phyloP scores from a whole-genome alignment of 129 eudicot species.

The Gnaphalium uliginosum region DNA sequence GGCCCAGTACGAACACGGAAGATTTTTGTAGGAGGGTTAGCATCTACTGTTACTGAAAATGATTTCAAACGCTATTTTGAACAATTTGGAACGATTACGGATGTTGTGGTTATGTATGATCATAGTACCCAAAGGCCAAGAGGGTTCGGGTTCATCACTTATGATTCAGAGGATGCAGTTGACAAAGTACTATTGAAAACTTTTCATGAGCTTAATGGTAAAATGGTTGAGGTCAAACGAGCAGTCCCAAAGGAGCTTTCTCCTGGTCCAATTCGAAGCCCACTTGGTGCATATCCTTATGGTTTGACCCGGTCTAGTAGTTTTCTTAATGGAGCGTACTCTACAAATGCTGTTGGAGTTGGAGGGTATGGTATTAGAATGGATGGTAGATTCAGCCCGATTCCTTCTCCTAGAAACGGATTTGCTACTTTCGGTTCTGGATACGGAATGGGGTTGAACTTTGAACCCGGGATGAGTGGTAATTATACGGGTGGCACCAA shows the following conservation, averaged over 20 bases:
- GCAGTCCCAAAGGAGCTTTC: conserved; percentile 70
- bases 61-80: conserved; percentile 59
- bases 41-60: conserved; percentile 57
- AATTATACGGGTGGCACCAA: conserved; percentile 41
- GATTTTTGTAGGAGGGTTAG: conserved; percentile 67
- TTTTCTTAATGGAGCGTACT: conserved; percentile 41
- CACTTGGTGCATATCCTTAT: conserved; percentile 43
- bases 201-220: conserved; percentile 60
- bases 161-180: conserved; percentile 56
- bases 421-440: conserved; percentile 44
- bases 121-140: conserved; percentile 67
- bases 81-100: conserved; percentile 62
- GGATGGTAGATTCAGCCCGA: conserved; percentile 55
- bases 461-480: conserved; percentile 44
- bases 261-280: conserved; percentile 50
- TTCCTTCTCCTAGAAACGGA: conserved; percentile 42
- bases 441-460: conserved; percentile 52
- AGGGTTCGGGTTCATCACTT: conserved; percentile 68
- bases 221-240: conserved; percentile 66
- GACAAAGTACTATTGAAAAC: conserved; percentile 49
- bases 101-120: conserved; percentile 74
- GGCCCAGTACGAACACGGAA: conserved; percentile 48
- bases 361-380: conserved; percentile 58
- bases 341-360: conserved; percentile 37
- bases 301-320: conserved; percentile 42